Evolutionary conservation across 2,329 filamentous ascomycete genomes (phyloP).

Genomic region (Neonectria neomacrospora): DNA sequence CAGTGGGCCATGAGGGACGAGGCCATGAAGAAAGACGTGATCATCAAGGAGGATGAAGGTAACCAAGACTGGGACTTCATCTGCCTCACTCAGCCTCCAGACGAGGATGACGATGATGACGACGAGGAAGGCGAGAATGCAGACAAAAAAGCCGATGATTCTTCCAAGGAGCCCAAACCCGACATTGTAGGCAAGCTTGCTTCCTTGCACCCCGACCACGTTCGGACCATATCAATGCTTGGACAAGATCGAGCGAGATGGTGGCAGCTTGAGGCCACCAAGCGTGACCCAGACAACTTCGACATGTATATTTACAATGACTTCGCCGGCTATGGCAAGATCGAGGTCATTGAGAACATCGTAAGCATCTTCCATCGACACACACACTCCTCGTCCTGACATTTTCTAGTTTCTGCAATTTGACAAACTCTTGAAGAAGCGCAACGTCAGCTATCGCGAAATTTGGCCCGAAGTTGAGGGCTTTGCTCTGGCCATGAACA

Average conservation of each 20-base stretch:
- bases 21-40: constrained; percentile 27
- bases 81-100: constrained; percentile 14
- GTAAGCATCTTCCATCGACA: constrained; percentile 22
- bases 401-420: constrained; percentile 50
- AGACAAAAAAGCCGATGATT: constrained; percentile 2
- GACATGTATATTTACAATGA: constrained; percentile 57
- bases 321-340: constrained; percentile 51
- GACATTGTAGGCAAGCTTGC: constrained; percentile 30
- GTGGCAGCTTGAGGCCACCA: constrained; percentile 37
- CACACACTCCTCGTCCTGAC: background rate
- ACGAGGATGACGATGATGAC: background rate
- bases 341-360: constrained; percentile 57
- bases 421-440: constrained; percentile 27
- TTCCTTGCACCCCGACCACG: constrained; percentile 32
- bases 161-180: background rate
- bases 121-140: background rate
- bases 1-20: constrained; percentile 38
- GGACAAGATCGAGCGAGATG: constrained; percentile 29
- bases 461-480: constrained; percentile 42
- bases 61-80: constrained; percentile 38
- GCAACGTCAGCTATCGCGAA: constrained; percentile 29
- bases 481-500: constrained; percentile 28
- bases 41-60: constrained; percentile 30
- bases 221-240: constrained; percentile 32
- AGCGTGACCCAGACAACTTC: constrained; percentile 52